phyloP scores from a whole-genome alignment of 2,329 filamentous ascomycete species.

The Emericellopsis cladophorae region DNA sequence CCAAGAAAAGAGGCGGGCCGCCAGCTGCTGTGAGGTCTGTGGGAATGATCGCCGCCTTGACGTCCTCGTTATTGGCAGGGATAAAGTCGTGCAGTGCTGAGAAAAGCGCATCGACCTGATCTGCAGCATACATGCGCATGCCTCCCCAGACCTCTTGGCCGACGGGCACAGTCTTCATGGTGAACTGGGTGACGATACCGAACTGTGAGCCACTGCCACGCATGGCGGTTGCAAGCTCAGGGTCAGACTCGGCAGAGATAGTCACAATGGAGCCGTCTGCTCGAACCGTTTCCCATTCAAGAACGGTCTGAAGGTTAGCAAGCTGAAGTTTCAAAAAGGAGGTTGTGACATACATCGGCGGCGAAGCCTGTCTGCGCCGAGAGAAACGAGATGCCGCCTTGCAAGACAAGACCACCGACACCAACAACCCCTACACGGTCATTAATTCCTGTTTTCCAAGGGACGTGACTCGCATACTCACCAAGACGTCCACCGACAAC shows the following conservation, averaged over 20 bases:
- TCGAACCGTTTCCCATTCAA: conserved; percentile 9
- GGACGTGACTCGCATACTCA: background rate
- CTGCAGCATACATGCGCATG: conserved; percentile 15
- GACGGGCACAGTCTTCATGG: conserved; percentile 15
- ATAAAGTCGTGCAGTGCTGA: conserved; percentile 18
- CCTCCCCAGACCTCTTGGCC: conserved; percentile 23
- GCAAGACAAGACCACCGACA: conserved; percentile 12
- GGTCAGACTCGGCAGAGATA: conserved; percentile 11
- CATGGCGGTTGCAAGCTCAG: conserved; percentile 13
- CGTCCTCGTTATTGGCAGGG: conserved; percentile 10
- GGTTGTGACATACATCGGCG: conserved; percentile 11
- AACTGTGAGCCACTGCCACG: conserved; percentile 14
- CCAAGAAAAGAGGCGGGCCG: conserved; percentile 8
- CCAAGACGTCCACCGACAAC: conserved; percentile 17
- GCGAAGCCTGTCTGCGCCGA: conserved; percentile 13
- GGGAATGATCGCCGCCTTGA: conserved; percentile 16
- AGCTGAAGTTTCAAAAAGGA: background rate
- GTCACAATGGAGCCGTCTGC: conserved; percentile 11
- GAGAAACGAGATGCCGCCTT: conserved; percentile 16
- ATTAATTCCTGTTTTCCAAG: background rate
- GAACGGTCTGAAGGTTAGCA: background rate
- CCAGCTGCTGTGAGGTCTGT: conserved; percentile 8
- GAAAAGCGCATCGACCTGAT: conserved; percentile 14
- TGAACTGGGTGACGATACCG: conserved; percentile 20
- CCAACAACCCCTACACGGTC: conserved; percentile 10